Evolutionary conservation across 2,329 filamentous ascomycete species (phyloP).

Genomic region (Aureobasidium sp.): DNA sequence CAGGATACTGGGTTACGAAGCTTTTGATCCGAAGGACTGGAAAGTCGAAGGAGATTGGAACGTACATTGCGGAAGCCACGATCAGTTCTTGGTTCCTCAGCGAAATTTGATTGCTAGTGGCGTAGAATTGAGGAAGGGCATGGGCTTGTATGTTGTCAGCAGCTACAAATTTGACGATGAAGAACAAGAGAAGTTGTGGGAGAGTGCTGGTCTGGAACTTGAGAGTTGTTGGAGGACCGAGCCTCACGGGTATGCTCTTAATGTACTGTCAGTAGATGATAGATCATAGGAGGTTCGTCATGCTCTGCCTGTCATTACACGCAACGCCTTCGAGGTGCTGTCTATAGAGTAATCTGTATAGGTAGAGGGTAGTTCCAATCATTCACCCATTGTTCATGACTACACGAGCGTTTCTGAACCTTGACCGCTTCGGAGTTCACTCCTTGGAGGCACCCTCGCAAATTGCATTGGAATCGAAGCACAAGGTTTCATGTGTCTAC

Average conservation of each 20-base stretch:
- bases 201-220: neutral
- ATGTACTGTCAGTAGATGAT: neutral
- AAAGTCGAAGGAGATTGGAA: neutral
- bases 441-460: too few species aligned
- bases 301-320: too few species aligned
- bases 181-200: conserved; percentile 4
- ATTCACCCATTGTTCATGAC: neutral
- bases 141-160: conserved; percentile 3
- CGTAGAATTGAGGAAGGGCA: neutral
- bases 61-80: neutral
- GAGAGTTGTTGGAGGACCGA: neutral
- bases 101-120: neutral
- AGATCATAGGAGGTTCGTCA: too few species aligned
- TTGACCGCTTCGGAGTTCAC: neutral
- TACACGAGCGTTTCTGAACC: too few species aligned
- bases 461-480: too few species aligned
- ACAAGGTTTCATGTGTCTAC: too few species aligned
- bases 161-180: conserved; percentile 8
- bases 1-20: neutral
- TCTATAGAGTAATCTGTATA: neutral
- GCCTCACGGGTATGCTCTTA: conserved; percentile 6
- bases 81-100: conserved; percentile 2
- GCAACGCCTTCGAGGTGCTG: neutral
- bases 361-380: neutral
- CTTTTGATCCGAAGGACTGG: conserved; percentile 9